Evolutionary conservation across 495 filamentous ascomycete genomes (phyloP).

Genomic region (Umbilicaria muhlenbergii): DNA sequence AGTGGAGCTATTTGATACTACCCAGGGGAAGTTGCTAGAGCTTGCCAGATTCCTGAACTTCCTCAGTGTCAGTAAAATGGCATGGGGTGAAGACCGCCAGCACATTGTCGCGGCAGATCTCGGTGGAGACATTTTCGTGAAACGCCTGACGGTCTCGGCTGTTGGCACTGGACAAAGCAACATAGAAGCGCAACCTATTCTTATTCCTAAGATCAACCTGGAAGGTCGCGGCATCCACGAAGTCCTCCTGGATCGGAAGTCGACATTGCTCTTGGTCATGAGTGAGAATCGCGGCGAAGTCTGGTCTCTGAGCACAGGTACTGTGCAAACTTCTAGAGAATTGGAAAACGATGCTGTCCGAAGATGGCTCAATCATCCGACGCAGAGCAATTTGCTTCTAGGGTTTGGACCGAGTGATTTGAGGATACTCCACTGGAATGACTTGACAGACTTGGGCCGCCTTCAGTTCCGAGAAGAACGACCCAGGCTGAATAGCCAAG

Average conservation of each 20-base stretch:
- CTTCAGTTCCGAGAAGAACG: not conserved
- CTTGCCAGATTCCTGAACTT: too few species aligned
- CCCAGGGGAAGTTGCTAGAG: not conserved
- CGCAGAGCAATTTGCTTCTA: not conserved
- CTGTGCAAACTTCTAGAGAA: not conserved
- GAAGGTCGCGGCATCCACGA: constrained; percentile 1
- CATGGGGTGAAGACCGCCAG: constrained; percentile 3
- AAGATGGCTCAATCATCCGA: constrained; percentile 6
- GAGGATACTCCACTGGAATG: constrained; percentile 1
- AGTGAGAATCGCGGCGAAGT: constrained; percentile 1
- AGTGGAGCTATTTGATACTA: not conserved
- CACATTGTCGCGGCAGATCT: constrained; percentile 5
- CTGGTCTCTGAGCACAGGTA: constrained; percentile 6
- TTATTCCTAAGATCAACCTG: not conserved
- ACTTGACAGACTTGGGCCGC: not conserved
- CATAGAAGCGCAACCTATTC: not conserved
- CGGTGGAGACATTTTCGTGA: constrained; percentile 4
- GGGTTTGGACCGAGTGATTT: not conserved
- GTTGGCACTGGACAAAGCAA: not conserved
- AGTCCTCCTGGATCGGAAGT: constrained; percentile 1
- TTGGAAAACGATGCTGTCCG: not conserved
- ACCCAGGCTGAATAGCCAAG: not conserved
- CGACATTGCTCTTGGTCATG: constrained; percentile 5
- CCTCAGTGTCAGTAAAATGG: not conserved
- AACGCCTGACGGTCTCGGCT: not conserved